Evolutionary conservation across 345 rosid genomes (phyloP).

Genomic region (Atalantia buxifolia): DNA sequence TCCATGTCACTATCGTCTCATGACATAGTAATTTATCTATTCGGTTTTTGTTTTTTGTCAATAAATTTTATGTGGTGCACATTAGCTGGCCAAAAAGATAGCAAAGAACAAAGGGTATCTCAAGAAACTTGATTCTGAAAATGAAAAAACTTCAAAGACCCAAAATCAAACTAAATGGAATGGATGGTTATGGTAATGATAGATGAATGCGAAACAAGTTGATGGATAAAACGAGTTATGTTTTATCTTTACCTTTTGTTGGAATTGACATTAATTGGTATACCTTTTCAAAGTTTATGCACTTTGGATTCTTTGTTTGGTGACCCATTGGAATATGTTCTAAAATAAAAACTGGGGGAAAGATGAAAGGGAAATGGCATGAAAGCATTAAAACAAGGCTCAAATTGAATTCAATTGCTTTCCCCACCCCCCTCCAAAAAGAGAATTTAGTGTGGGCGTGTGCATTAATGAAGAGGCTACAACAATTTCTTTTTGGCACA

Average conservation of each 20-base stretch:
- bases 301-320: not conserved
- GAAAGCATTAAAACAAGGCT: not conserved
- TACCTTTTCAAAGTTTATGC: too few relatives aligned
- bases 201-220: not conserved
- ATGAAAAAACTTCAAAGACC: too few relatives aligned
- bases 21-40: not conserved
- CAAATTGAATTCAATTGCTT: not conserved
- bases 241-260: too few relatives aligned
- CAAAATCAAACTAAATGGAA: too few relatives aligned
- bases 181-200: too few relatives aligned
- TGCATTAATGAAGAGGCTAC: too few relatives aligned
- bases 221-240: too few relatives aligned
- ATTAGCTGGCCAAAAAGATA: not conserved
- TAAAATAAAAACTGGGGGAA: not conserved
- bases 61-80: not conserved
- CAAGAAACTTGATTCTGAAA: not conserved
- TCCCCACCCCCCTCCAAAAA: not conserved
- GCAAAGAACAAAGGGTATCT: not conserved
- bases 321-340: conserved; percentile 4
- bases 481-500: too few relatives aligned
- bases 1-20: not conserved
- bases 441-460: not conserved
- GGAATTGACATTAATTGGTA: too few relatives aligned
- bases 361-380: not conserved
- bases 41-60: not conserved